A percentile compares a stretch with the other conserved stretches of the same genome.
These are phyloP conservation scores for Fusarium sublunatum DNA, from an alignment of 2,329 filamentous ascomycete species.

Conservation along the genomic window DNA sequence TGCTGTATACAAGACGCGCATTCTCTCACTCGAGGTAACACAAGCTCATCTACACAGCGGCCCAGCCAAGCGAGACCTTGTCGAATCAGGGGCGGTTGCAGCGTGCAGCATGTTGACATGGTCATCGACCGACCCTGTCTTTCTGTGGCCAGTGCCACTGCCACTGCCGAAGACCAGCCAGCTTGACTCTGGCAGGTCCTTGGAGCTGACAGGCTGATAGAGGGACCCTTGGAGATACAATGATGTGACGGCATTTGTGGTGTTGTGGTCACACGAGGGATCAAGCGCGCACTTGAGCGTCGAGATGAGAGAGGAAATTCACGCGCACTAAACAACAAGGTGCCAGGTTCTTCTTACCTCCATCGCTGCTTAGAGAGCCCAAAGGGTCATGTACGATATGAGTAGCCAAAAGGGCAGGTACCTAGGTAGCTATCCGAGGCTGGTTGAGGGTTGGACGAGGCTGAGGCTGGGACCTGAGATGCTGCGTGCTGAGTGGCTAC, in stretches of 20 bases:
- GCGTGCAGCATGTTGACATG: constrained; percentile 11
- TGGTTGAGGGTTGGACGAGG: constrained; percentile 18
- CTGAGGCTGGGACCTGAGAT: constrained; percentile 31
- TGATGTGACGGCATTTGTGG: constrained; percentile 7
- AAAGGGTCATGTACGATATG: constrained; percentile 2
- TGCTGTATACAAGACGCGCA: constrained; percentile 24
- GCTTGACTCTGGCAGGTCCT: constrained; percentile 3
- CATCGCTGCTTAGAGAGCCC: constrained; percentile 19
- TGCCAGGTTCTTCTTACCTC: constrained; percentile 39
- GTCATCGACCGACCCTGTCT: constrained; percentile 7
- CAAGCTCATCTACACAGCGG: constrained; percentile 20
- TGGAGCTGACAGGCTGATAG: constrained; percentile 9
- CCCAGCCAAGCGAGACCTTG: constrained; percentile 24
- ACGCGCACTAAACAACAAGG: constrained; percentile 3
- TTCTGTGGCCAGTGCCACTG: constrained; percentile 22
- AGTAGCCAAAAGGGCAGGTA: constrained; percentile 1
- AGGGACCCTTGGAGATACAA: constrained; percentile 17
- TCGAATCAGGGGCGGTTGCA: constrained; percentile 29
- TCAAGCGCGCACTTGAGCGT: constrained; percentile 26
- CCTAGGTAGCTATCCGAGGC: background rate
- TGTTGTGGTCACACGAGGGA: constrained; percentile 29
- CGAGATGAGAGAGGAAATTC: constrained; percentile 3
- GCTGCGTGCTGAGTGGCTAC: constrained; percentile 17
- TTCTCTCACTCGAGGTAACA: constrained; percentile 36
- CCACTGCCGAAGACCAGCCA: constrained; percentile 13